Base-by-base conservation (phyloP, 2,329 filamentous ascomycete species). In the Claviceps sp. region DNA sequence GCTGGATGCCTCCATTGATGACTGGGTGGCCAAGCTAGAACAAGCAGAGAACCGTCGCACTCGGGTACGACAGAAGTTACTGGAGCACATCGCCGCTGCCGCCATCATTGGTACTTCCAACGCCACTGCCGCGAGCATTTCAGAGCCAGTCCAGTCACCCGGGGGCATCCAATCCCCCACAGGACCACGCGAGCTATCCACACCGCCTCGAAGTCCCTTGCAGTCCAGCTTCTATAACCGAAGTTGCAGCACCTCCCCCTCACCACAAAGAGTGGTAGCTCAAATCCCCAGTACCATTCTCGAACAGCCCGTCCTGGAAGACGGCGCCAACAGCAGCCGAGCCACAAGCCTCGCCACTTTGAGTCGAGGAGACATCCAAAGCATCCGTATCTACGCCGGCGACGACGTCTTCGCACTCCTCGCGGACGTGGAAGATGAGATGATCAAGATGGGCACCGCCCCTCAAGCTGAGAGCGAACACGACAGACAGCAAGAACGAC, bases 11-110 rank as follows among this genome's bases (percentile, higher is more conserved):
- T 86, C 83, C 2, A 90, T 91, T 56, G 87, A 90, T 60, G 85
- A 89, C 62, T 90, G 87, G 83, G 81, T 87, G 48, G 74, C 70
- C 59, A 90, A 90, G 69, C 76, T 90, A n/a, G 87, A 90, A 62
- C 78, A 84, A 56, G 84, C 85, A 9, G 87, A 91, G 65, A 88
- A 89, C 63, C 76, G 87, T 61, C 81, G 86, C 42, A 83, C 81
- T 16, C 76, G 84, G 6, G 81, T 91, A 45, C 78, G 85, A 40
- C 85, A 90, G 63, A 91, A 89, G 72, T 72, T 91, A 13, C 76
- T 91, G 3, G 86, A 91, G 66, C 87, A 91, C 61, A 82, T 90
- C 50, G 86, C 87, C 47, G 87, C 85, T 16, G 84, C 85, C 2
- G 70, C 79, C 49, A 78, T 78, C 6, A 70, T 85, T 13, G 14